Conservation (phyloP, 2,329 filamentous ascomycete species). For the Xylaria sp. region DNA sequence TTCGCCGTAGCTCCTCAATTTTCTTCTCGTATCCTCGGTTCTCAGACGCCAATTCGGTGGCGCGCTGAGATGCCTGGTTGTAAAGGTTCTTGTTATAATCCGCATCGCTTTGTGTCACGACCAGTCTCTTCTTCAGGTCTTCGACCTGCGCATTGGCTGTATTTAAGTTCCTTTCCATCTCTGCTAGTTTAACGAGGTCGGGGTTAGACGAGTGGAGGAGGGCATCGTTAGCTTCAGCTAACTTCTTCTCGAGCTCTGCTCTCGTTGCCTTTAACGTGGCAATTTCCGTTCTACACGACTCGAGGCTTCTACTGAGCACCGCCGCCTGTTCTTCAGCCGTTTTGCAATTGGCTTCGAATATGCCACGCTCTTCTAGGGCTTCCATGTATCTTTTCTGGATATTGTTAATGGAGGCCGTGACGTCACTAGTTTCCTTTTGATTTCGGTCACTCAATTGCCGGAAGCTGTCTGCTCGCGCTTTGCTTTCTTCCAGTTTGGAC, state of each 20-base stretch:
- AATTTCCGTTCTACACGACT: constrained; percentile 53
- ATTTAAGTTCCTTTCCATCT: constrained; percentile 54
- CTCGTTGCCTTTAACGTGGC: constrained; percentile 54
- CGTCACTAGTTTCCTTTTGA: constrained; percentile 59
- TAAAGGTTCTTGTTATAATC: constrained; percentile 70
- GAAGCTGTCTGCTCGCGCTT: constrained; percentile 52
- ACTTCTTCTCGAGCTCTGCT: constrained; percentile 51
- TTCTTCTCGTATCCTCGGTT: constrained; percentile 58
- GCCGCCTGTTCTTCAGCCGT: constrained; percentile 53
- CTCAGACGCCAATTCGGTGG: constrained; percentile 58
- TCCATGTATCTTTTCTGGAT: constrained; percentile 61
- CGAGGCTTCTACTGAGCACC: constrained; percentile 49
- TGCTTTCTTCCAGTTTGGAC: constrained; percentile 49
- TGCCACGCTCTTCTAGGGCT: constrained; percentile 51
- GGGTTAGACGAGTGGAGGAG: constrained; percentile 54
- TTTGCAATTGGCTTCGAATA: constrained; percentile 58
- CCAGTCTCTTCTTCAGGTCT: constrained; percentile 54
- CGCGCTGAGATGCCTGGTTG: constrained; percentile 65
- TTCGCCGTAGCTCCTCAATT: constrained; percentile 55
- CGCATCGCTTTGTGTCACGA: constrained; percentile 57
- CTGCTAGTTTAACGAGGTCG: constrained; percentile 54
- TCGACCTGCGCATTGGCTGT: constrained; percentile 55
- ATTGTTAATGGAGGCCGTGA: constrained; percentile 56
- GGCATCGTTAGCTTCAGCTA: constrained; percentile 51
- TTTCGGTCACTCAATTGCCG: constrained; percentile 57